These are phyloP conservation scores for Gamsiella multidivaricata DNA, from an alignment of 192 early-diverging fungal species.

Conservation along the genomic window DNA sequence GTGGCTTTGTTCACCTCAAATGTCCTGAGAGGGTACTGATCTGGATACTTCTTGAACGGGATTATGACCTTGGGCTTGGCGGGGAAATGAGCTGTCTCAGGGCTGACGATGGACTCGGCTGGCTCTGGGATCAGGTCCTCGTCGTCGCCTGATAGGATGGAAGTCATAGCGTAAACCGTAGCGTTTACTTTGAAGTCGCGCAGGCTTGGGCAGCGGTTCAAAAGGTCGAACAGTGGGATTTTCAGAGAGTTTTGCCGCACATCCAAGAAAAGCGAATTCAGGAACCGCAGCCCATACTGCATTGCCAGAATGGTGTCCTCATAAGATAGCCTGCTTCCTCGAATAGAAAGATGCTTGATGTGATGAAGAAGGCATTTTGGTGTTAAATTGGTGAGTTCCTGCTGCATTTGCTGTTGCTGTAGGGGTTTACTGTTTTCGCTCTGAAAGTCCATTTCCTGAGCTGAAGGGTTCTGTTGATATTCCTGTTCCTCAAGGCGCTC, in stretches of 20 bases:
- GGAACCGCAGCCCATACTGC: neutral
- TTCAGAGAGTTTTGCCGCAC: neutral
- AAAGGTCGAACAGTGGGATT: neutral
- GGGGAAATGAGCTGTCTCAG: constrained; percentile 28
- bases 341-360: neutral
- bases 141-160: neutral
- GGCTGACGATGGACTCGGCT: neutral
- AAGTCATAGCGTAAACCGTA: constrained; percentile 11
- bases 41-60: constrained; percentile 5
- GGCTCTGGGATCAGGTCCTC: constrained; percentile 1
- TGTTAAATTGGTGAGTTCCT: neutral
- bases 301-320: neutral
- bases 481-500: neutral
- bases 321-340: neutral
- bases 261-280: neutral
- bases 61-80: constrained; percentile 10
- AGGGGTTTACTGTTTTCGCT: neutral
- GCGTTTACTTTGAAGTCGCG: neutral
- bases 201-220: neutral
- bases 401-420: too few relatives aligned
- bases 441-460: neutral
- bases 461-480: neutral
- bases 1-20: neutral
- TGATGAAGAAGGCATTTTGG: neutral
- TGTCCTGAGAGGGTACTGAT: constrained; percentile 13